phyloP scores from a whole-genome alignment of 2,329 filamentous ascomycete species.

The Septoria petroselini region DNA sequence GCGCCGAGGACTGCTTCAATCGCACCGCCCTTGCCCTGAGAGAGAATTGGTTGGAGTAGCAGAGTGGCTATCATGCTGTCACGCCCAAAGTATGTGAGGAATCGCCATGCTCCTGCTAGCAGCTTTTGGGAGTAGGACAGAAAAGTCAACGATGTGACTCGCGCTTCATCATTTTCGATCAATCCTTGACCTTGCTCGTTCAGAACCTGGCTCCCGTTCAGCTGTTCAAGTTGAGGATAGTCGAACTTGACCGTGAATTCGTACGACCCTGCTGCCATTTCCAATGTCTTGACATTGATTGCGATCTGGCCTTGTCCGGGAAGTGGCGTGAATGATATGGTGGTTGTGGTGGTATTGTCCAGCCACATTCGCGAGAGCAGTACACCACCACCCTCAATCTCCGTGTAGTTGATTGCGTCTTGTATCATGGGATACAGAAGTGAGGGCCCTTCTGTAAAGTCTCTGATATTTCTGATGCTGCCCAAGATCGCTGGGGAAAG shows the following conservation, averaged over 20 bases:
- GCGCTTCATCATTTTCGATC: conserved; percentile 46
- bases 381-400: conserved; percentile 45
- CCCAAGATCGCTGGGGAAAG: conserved; percentile 59
- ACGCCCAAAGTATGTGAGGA: conserved; percentile 65
- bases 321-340: conserved; percentile 48
- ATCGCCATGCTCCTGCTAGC: conserved; percentile 63
- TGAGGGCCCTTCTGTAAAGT: conserved; percentile 59
- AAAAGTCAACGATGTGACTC: conserved; percentile 57
- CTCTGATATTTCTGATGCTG: conserved; percentile 61
- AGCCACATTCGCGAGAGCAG: conserved; percentile 57
- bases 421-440: conserved; percentile 55
- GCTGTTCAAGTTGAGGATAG: conserved; percentile 58
- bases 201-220: conserved; percentile 52
- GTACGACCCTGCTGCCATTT: conserved; percentile 55
- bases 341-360: conserved; percentile 59
- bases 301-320: conserved; percentile 36
- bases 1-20: conserved; percentile 61
- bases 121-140: conserved; percentile 63
- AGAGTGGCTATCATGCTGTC: conserved; percentile 63
- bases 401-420: conserved; percentile 48
- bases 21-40: conserved; percentile 53
- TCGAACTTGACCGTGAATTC: conserved; percentile 58
- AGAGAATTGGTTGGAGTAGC: conserved; percentile 57
- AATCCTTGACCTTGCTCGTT: conserved; percentile 49
- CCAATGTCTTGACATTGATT: conserved; percentile 41